Conservation (phyloP, 441 rosid species). For the Manihot esculenta region DNA sequence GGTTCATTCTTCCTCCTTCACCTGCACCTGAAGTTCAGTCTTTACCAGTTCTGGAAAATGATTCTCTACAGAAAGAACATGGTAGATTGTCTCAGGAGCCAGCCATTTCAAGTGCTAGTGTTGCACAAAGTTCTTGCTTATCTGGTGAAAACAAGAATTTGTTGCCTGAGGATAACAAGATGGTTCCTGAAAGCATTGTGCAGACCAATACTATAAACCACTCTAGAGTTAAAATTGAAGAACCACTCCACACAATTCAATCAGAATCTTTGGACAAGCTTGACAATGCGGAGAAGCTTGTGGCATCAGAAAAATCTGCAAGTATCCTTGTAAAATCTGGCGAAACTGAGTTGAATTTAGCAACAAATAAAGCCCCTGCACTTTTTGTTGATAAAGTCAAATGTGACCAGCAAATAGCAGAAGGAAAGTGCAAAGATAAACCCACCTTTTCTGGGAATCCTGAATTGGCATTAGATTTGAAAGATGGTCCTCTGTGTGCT, state of each 20-base stretch:
- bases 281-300: constrained; percentile 27
- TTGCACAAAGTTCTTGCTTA: constrained; percentile 25
- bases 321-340: constrained; percentile 9
- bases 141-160: constrained; percentile 29
- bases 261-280: constrained; percentile 32
- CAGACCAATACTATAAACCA: constrained; percentile 9
- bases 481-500: constrained; percentile 25
- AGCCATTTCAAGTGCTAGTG: constrained; percentile 29
- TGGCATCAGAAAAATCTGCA: constrained; percentile 22
- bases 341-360: constrained; percentile 37
- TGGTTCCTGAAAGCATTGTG: constrained; percentile 14
- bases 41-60: constrained; percentile 19
- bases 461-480: constrained; percentile 38
- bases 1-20: constrained; percentile 46
- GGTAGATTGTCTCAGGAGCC: constrained; percentile 28
- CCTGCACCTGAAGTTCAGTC: constrained; percentile 38
- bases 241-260: constrained; percentile 23
- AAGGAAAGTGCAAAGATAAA: constrained; percentile 25
- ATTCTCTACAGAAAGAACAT: constrained; percentile 22
- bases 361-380: constrained; percentile 26
- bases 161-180: constrained; percentile 22
- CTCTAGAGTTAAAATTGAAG: constrained; percentile 40
- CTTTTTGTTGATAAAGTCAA: constrained; percentile 24
- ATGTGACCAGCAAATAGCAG: constrained; percentile 24
- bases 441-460: constrained; percentile 25